A percentile compares a stretch with the other conserved stretches of the same genome.
Conservation (phyloP, 2,329 filamentous ascomycete genomes). For the Leptodontidium sp. region DNA sequence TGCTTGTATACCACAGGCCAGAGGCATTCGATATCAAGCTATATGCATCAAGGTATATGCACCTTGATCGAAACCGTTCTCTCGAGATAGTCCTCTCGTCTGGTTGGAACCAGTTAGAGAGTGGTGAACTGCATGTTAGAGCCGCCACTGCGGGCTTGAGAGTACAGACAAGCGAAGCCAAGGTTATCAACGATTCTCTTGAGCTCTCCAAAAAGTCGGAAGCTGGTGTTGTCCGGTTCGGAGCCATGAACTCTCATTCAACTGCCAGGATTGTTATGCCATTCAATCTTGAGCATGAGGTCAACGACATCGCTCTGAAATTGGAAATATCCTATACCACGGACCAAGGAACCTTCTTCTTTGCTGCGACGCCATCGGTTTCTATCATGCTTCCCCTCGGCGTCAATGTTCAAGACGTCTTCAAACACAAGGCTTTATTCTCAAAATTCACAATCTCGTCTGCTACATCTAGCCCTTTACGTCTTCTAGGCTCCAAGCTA, state of each 20-base stretch:
- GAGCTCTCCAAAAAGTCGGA: slow-evolving; percentile 60
- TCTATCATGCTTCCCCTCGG: slow-evolving; percentile 83
- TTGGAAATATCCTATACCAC: slow-evolving; percentile 81
- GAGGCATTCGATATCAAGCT: slow-evolving; percentile 75
- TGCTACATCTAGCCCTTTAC: slow-evolving; percentile 76
- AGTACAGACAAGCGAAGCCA: slow-evolving; percentile 67
- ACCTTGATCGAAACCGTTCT: slow-evolving; percentile 80
- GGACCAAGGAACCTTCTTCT: slow-evolving; percentile 68
- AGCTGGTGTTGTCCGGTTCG: slow-evolving; percentile 61
- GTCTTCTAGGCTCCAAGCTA: slow-evolving; percentile 75
- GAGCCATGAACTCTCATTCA: slow-evolving; percentile 54
- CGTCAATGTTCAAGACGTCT: slow-evolving; percentile 96
- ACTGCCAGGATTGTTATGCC: slow-evolving; percentile 72
- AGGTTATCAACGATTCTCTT: slow-evolving; percentile 54
- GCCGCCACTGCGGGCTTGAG: slow-evolving; percentile 72
- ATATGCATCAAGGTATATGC: slow-evolving; percentile 72
- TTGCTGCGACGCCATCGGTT: slow-evolving; percentile 68
- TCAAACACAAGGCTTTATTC: slow-evolving; percentile 83
- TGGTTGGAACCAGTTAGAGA: slow-evolving; percentile 75
- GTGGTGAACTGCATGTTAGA: slow-evolving; percentile 67
- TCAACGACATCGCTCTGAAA: slow-evolving; percentile 74
- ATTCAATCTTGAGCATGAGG: slow-evolving; percentile 83
- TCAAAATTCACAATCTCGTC: slow-evolving; percentile 93
- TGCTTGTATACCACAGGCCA: slow-evolving; percentile 77
- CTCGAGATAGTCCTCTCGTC: slow-evolving; percentile 77